A percentile compares a stretch with the other conserved stretches of the same genome.
These are phyloP conservation scores for Cladophialophora chaetospira DNA, from an alignment of 2,329 filamentous ascomycete species.

Conservation along the genomic window DNA sequence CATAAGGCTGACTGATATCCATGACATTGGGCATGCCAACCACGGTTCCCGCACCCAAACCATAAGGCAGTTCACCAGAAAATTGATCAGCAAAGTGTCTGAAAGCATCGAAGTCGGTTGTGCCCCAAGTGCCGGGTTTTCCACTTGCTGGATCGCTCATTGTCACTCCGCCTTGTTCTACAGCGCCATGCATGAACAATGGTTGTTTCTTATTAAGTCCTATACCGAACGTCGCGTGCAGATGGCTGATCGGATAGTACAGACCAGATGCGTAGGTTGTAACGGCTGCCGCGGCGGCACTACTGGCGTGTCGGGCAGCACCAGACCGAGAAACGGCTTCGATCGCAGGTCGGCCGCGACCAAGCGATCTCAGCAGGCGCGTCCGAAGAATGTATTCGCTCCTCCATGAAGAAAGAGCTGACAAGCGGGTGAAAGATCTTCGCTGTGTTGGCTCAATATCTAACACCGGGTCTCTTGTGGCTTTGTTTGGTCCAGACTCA, in stretches of 20 bases:
- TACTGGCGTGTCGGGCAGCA: slow-evolving; percentile 54
- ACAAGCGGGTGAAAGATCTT: slow-evolving; percentile 80
- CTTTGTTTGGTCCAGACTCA: slow-evolving; percentile 40
- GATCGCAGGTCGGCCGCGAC: slow-evolving; percentile 72
- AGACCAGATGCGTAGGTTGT: slow-evolving; percentile 85
- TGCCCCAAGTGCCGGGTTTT: slow-evolving; percentile 80
- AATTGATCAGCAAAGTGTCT: slow-evolving; percentile 77
- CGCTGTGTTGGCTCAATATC: slow-evolving; percentile 62
- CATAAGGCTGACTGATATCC: slow-evolving; percentile 85
- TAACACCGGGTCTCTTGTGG: slow-evolving; percentile 44
- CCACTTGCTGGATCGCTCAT: slow-evolving; percentile 74
- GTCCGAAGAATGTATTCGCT: slow-evolving; percentile 93
- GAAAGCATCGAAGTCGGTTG: slow-evolving; percentile 73
- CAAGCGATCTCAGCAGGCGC: slow-evolving; percentile 76
- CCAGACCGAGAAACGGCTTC: slow-evolving; percentile 57
- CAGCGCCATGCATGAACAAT: slow-evolving; percentile 78
- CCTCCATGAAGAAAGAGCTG: slow-evolving; percentile 84
- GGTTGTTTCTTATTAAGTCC: slow-evolving; percentile 70
- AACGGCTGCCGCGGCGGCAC: slow-evolving; percentile 71
- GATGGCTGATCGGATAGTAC: slow-evolving; percentile 73
- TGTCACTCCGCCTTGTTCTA: slow-evolving; percentile 75
- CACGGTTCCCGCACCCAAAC: slow-evolving; percentile 72
- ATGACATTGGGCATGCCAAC: slow-evolving; percentile 81
- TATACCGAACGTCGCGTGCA: slow-evolving; percentile 75
- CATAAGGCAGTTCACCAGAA: slow-evolving; percentile 73